Evolutionary conservation across 1,139 yeast species (phyloP), one percentile per base, ranked within the genome.

Genomic region (Kurtzmaniella natalensis): DNA sequence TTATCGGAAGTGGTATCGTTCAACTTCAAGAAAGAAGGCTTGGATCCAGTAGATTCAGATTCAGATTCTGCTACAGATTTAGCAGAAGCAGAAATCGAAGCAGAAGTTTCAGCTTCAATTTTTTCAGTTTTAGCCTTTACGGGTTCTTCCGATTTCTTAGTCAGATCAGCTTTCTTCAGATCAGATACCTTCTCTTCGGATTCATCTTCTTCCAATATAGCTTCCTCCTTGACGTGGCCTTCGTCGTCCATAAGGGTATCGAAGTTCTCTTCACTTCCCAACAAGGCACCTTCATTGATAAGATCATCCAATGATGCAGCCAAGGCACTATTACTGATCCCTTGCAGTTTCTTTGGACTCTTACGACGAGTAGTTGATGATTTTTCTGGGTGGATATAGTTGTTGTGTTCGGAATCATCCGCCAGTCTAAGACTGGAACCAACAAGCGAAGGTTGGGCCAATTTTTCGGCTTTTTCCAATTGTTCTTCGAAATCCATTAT

Each of bases 401-500:
- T 69, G 37, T 65, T 60, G 46, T 69, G 74, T 25, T 59, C 46
- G 10, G 72, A 65, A 43, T 69, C 76, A 44, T 70, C 76, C 18
- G 74, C 74, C 18, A 74, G 71, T 46, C 81, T 59, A 30, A 76
- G 54, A 10, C 78, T 69, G 5, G 76, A 57, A 5, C 81, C 81
- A 26, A 76, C 74, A 40, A 76, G 60, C 18, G 80, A 72, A n/a
- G 81, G 80, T n/a, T 66, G 53, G 14, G 65, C 55, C 35, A 64
- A 60, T 45, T 59, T 63, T 47, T 73, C 76, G 11, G 74, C 76
- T 43, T 65, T 66, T 51, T 72, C 73, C 44, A 72, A 61, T 51
- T 74, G 78, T 47, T 67, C 65, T 58, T 74, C 79, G 49, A 72
- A 64, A 51, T 75, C 78, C 80, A 75, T 75, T n/a, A 13, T 21